These are phyloP conservation scores for Juglanconis oblonga DNA, from an alignment of 2,329 filamentous ascomycete species.

Conservation along the genomic window DNA sequence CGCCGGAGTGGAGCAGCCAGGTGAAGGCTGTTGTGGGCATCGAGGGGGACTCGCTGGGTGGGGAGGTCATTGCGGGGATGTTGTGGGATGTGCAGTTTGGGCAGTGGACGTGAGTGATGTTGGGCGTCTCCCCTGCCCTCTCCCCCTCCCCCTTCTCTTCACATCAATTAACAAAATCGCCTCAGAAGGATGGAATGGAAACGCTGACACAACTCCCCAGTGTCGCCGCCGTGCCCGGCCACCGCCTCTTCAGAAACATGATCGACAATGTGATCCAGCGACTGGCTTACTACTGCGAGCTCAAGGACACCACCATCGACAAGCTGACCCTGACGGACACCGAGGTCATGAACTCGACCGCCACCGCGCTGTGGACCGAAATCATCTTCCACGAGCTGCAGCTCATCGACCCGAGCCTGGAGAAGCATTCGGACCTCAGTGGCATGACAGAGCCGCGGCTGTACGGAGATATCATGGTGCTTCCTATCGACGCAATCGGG, in stretches of 20 bases:
- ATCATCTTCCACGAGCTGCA: background rate
- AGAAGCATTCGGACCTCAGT: background rate
- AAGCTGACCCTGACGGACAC: background rate
- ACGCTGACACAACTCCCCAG: too few relatives aligned
- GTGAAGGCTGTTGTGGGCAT: background rate
- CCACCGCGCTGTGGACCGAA: background rate
- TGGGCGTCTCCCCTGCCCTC: too few relatives aligned
- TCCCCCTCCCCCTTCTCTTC: too few relatives aligned
- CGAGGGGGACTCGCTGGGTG: background rate
- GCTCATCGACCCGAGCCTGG: background rate
- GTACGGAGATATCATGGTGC: background rate
- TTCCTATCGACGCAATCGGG: background rate
- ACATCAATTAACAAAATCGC: too few relatives aligned
- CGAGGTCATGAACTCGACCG: background rate
- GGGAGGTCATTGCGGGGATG: background rate
- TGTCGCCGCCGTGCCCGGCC: background rate
- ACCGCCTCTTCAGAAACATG: background rate
- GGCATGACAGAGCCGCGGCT: background rate
- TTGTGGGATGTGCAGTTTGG: background rate
- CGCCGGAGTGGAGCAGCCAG: slow-evolving; percentile 3
- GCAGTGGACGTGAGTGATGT: background rate
- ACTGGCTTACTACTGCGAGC: background rate
- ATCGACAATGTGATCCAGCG: background rate
- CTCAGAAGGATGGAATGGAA: too few relatives aligned
- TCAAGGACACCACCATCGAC: background rate